Percentiles rank a stretch among this genome's conserved stretches.
These are phyloP conservation scores for Cystoisospora suis DNA, from an alignment of 169 alveolate species.

Conservation along the genomic window DNA sequence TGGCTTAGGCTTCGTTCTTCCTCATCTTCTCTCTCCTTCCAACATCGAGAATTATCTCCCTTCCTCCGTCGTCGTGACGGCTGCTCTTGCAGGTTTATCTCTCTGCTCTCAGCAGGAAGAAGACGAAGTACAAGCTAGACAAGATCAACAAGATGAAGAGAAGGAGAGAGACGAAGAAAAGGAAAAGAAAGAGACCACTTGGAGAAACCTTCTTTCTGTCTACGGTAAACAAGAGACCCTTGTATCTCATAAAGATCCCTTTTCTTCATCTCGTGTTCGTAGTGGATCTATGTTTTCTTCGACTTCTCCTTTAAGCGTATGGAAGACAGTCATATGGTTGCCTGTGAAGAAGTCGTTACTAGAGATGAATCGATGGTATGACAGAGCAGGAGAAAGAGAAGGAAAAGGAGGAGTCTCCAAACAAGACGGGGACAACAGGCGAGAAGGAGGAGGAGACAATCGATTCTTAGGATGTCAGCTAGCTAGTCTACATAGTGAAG, in stretches of 20 bases:
- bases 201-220: no score
- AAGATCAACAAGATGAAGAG: neutral
- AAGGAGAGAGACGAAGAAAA: neutral
- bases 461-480: neutral
- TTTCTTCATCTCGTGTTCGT: no score
- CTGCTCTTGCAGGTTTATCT: neutral
- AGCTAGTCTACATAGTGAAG: neutral
- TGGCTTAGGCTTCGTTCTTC: constrained; percentile 68
- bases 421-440: no score
- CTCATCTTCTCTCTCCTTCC: constrained; percentile 41
- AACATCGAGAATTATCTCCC: constrained; percentile 28
- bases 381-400: no score
- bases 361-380: neutral
- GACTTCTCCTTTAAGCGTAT: neutral
- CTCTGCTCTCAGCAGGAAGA: neutral
- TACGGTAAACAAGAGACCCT: no score
- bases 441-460: no score
- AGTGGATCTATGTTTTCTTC: no score
- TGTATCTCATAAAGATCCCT: no score
- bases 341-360: constrained; percentile 44
- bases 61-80: no score
- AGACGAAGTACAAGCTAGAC: neutral
- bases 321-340: constrained; percentile 62
- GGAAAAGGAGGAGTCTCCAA: no score
- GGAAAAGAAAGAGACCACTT: neutral